A percentile compares a stretch with the other conserved stretches of the same genome.
phyloP scores from a whole-genome alignment of 163 green algal genomes.

The Volvox carteri region DNA sequence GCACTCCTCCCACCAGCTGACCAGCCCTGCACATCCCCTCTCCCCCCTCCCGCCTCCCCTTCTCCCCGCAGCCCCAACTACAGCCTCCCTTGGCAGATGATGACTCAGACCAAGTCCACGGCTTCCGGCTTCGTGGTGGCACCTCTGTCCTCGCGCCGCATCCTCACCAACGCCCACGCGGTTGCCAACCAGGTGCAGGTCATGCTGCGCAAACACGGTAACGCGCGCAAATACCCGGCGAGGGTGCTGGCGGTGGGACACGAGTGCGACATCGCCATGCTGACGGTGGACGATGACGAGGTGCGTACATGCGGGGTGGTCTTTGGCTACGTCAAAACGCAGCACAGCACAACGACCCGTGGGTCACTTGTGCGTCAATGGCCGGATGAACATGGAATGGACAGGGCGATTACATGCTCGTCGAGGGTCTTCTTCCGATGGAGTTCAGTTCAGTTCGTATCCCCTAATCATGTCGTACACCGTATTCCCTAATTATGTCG shows the following conservation, averaged over 20 bases:
- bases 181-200: conserved; percentile 65
- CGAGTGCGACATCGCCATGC: conserved; percentile 72
- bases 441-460: too few relatives aligned
- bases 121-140: conserved; percentile 70
- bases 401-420: too few relatives aligned
- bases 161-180: conserved; percentile 73
- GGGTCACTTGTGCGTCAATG: too few relatives aligned
- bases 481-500: too few relatives aligned
- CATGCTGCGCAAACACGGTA: conserved; percentile 71
- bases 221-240: conserved; percentile 62
- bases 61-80: conserved; percentile 72
- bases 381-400: too few relatives aligned
- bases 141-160: conserved; percentile 47
- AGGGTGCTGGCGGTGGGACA: conserved; percentile 71
- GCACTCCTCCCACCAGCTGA: too few relatives aligned
- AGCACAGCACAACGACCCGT: too few relatives aligned
- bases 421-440: too few relatives aligned
- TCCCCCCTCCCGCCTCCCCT: neutral
- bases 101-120: conserved; percentile 68
- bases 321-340: too few relatives aligned
- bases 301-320: too few relatives aligned
- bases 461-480: too few relatives aligned
- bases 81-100: conserved; percentile 76
- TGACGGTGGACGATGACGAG: conserved; percentile 66
- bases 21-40: too few relatives aligned